Base-by-base conservation (phyloP, 2,329 filamentous ascomycete genomes). In the Sporothrix luriei region DNA sequence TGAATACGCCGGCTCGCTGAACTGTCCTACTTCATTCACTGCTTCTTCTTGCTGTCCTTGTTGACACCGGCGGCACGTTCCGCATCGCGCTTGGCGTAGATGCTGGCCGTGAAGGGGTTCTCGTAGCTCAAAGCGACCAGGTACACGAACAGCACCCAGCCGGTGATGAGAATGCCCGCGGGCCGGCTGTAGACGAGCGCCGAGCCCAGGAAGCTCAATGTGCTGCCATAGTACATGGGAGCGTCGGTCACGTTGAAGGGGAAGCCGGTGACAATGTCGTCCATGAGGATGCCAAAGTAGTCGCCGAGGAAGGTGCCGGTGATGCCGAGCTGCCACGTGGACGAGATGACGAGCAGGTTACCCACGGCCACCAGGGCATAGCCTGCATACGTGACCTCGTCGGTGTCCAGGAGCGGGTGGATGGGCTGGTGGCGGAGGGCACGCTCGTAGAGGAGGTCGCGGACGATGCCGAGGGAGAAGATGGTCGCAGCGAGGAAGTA, bases 251-350 rank as follows among this genome's bases (percentile, higher is more conserved):
- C 86, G 80, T 91, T 98, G 85, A 99, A 99, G 2, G 95, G 95
- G 78, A 99, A 99, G 16, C 92, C 91, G 14, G 93, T 97, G 67
- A 99, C 94, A 76, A 94, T 94, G 74, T 90, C 83, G 78, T 98
- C 94, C 93, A 97, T 97, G 74, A 99, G 85, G 79, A 98, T 97
- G 75, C 95, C 95, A 78, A 98, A 99, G 84, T 99, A 99, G 83
- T 99, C 95, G 75, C 95, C 95, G 48, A 99, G 84, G 79, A 97
- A 99, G 49, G 95, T 99, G 73, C 95, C 95, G 0, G 93, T 97
- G 76, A 99, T 88, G 70, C 95, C 95, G 52, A 99, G 88, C 46
- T 90, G 91, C 88, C 89, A 97, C 81, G 97, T 98, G 72, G 91
- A 95, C 46, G 90, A 90, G 66, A 98, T 76, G 65, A 99, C 95